phyloP scores from a whole-genome alignment of 139 green algal species.

The Picochlorum sp. region DNA sequence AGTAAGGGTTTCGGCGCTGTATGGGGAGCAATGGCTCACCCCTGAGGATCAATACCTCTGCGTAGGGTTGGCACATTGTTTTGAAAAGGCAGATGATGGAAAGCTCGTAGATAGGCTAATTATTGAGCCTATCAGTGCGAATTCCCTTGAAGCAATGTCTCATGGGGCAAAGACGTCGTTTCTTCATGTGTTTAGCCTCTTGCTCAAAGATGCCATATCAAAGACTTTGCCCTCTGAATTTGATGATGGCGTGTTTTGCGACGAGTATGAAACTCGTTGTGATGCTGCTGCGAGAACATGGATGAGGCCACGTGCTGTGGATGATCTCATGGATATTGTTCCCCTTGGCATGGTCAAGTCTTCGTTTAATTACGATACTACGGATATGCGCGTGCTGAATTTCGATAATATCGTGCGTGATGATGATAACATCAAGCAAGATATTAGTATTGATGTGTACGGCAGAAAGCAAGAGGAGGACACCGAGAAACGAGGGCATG shows the following conservation, averaged over 20 bases:
- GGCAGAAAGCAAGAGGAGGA: slow-evolving; percentile 41
- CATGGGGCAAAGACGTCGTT: slow-evolving; percentile 75
- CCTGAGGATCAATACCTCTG: slow-evolving; percentile 31
- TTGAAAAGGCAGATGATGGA: slow-evolving; percentile 57
- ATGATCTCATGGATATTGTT: slow-evolving; percentile 82
- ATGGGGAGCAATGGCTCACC: slow-evolving; percentile 25
- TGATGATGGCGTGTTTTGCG: slow-evolving; percentile 45
- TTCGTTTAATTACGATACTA: slow-evolving; percentile 77
- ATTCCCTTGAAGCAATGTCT: slow-evolving; percentile 73
- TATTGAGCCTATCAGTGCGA: slow-evolving; percentile 76
- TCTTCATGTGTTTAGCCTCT: slow-evolving; percentile 53
- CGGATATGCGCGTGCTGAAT: slow-evolving; percentile 84
- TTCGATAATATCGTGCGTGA: slow-evolving; percentile 78
- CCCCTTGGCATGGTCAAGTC: slow-evolving; percentile 57
- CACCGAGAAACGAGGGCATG: neutral
- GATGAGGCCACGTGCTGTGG: slow-evolving; percentile 71
- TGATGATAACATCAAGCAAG: slow-evolving; percentile 91
- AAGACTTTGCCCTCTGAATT: slow-evolving; percentile 58
- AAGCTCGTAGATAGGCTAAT: slow-evolving; percentile 63
- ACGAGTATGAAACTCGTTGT: slow-evolving; percentile 67
- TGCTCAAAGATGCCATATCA: slow-evolving; percentile 43
- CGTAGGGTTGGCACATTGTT: slow-evolving; percentile 77
- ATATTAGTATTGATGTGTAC: slow-evolving; percentile 91
- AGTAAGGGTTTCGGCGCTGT: slow-evolving; percentile 12
- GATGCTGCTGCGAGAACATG: slow-evolving; percentile 73